Base-by-base conservation (phyloP, 345 rosid species). In the Eucalyptus tenuipes region DNA sequence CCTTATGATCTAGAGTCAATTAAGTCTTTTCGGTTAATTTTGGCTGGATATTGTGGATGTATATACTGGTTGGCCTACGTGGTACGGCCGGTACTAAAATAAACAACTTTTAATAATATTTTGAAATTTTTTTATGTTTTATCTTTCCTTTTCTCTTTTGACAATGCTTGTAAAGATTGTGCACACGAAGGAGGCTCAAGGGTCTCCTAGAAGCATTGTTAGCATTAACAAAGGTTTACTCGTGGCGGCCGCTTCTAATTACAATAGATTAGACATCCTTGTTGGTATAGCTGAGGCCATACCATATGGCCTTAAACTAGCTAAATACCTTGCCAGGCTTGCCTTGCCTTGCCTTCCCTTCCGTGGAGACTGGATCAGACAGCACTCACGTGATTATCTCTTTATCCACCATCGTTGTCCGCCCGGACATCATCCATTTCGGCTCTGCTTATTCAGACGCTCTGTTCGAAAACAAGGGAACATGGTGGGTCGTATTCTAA, bases 81-180 rank as follows among this genome's bases (percentile, higher is more conserved):
- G 5, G 0, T 55, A 55, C 7, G 2, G 1, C 0, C 1, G 0
- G 2, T 24, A 5, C 3, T 55, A 22, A 55, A 22, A 55, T 55
- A 24, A 22, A 24, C 0, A 10, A 55, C 6, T 55, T 55, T 24
- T 55, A 24, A 55, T 55, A 55, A 24, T 4, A 22, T 55, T 4
- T 1, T 2, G 25, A 52, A 52, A n/a, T n/a, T 52, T 52, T 52
- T 22, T 2, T 9, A 55, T 9, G 5, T 55, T 55, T 24, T 24
- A 55, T 24, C 4, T 55, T 13, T 29, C 16, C 15, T 61, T 29
- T 29, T 29, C 5, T 61, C 71, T 61, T 29, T 29, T 12, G 71
- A 13, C 17, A 0, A 29, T 61, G 71, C 9, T 61, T 6, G 71
- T 29, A 29, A 61, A 61, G 71, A 61, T 29, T 29, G 71, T 29